These are phyloP conservation scores for Candida sp. DNA, from an alignment of 1,139 yeast genomes.

Conservation along the genomic window DNA sequence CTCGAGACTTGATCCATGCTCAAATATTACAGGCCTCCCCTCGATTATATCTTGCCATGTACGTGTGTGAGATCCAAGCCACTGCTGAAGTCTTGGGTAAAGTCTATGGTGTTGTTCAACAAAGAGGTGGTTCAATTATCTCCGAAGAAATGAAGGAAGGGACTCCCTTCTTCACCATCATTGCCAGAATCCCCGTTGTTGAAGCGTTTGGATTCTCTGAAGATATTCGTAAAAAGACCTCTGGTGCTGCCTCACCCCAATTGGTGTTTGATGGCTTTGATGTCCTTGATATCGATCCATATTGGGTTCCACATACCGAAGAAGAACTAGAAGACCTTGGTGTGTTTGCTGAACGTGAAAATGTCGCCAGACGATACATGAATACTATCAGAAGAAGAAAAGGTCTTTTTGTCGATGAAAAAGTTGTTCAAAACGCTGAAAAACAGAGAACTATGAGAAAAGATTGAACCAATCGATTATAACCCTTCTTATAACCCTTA, in stretches of 20 bases:
- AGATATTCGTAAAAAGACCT: constrained; percentile 87
- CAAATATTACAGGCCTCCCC: constrained; percentile 81
- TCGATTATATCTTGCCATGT: constrained; percentile 86
- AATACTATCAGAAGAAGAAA: constrained; percentile 78
- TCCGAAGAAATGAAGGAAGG: constrained; percentile 98
- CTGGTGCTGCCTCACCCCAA: constrained; percentile 98
- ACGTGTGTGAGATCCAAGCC: constrained; percentile 93
- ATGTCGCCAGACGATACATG: constrained; percentile 84
- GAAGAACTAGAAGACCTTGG: constrained; percentile 95
- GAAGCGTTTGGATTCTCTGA: constrained; percentile 98
- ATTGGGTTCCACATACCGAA: constrained; percentile 99
- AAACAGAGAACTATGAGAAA: constrained; percentile 84
- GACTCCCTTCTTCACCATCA: constrained; percentile 89
- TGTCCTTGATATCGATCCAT: constrained; percentile 86
- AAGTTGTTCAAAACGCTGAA: constrained; percentile 87
- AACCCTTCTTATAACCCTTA: neutral
- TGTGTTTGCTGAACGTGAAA: constrained; percentile 89
- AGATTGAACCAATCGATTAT: constrained; percentile 21
- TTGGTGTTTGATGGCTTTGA: constrained; percentile 88
- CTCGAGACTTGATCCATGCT: constrained; percentile 70
- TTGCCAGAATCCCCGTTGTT: constrained; percentile 85
- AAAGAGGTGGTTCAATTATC: constrained; percentile 78
- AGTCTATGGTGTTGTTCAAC: constrained; percentile 92
- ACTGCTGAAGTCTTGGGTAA: constrained; percentile 92
- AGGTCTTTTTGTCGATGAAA: constrained; percentile 88